Percentiles rank a stretch among this genome's conserved stretches.
Evolutionary conservation across 345 rosid genomes (phyloP).

Genomic region (Boechera stricta): DNA sequence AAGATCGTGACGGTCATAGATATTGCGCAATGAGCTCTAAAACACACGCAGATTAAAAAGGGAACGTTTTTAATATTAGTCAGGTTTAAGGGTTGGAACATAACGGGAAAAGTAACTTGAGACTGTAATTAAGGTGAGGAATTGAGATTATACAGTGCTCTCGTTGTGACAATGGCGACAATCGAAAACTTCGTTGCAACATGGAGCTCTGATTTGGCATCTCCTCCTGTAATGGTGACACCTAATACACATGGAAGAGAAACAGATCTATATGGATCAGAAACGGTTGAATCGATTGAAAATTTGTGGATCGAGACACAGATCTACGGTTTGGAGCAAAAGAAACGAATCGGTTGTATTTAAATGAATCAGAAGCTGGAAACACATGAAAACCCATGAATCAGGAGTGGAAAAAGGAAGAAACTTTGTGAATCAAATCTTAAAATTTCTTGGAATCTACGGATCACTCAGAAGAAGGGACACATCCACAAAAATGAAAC

Average conservation of each 20-base stretch:
- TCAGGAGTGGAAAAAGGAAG: constrained; percentile 19
- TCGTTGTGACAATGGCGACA: constrained; percentile 99
- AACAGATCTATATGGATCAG: constrained; percentile 28
- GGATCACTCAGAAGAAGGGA: constrained; percentile 7
- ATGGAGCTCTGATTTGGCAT: constrained; percentile 90
- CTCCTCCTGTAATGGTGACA: constrained; percentile 95
- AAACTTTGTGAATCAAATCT: constrained; percentile 8
- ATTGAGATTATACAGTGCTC: constrained; percentile 56
- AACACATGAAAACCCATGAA: constrained; percentile 18
- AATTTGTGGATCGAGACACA: constrained; percentile 12
- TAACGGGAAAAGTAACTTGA: not conserved
- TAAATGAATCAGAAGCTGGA: not conserved
- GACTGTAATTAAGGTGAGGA: not conserved
- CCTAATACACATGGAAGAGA: constrained; percentile 47
- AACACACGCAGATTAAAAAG: constrained; percentile 13
- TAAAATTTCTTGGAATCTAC: constrained; percentile 10
- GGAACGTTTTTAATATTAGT: not conserved
- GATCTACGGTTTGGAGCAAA: constrained; percentile 27
- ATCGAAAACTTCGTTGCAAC: constrained; percentile 87
- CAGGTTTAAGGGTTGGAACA: not conserved
- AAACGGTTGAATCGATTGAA: not conserved
- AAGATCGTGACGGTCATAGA: constrained; percentile 72
- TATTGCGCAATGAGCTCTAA: constrained; percentile 69
- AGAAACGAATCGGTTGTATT: not conserved
- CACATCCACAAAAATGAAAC: no score